Base-by-base conservation (phyloP, 768 basidiomycete genomes). In the Rhodotorula kratochvilovae region DNA sequence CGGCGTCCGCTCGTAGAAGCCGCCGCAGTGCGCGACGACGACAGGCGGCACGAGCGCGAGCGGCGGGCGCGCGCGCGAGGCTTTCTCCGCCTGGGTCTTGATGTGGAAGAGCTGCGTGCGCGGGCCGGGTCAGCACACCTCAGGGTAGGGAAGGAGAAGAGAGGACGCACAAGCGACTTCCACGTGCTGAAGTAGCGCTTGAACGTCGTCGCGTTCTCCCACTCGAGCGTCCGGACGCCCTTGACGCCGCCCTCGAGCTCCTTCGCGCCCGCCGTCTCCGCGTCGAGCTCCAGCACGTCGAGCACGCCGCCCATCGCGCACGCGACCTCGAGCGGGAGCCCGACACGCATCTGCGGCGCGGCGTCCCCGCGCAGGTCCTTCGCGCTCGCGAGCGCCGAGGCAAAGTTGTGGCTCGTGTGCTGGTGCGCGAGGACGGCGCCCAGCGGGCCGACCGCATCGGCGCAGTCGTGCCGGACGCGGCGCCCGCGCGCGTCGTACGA, bases 271-370 rank as follows among this genome's bases (percentile, higher is more conserved):
- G 59, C 43, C 42, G 59, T 46, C 10, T 5, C 43, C 3, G 42
- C 19, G 12, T 60, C 45, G 59, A 60, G 45, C 6, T 60, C 19
- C 29, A n/a, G 27, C 11, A 60, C 12, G 29, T 60, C 59, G 43
- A 60, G 42, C 12, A 43, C 1, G 17, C 43, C 59, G 1, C 43
- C 29, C 5, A n/a, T 33, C 3, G 43, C 59, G 43, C 59, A 60
- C 21, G 43, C 59, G 59, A 60, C 29, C 45, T 60, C 59, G 59
- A 60, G 59, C 39, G 57, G 57, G 27, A 58, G 39, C 23, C 16
- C 11, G 57, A 58, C 2, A 27, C 8, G 25, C 36, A 42, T n/a
- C 13, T 13, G 13, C 3, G 56, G 36, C 31, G 25, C 23, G 11
- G 39, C 25, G 1, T 29, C 3, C 8, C 1, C 23, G 27, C 15